These are phyloP conservation scores for Salix suchowensis DNA, from an alignment of 345 rosid species.

Conservation along the genomic window DNA sequence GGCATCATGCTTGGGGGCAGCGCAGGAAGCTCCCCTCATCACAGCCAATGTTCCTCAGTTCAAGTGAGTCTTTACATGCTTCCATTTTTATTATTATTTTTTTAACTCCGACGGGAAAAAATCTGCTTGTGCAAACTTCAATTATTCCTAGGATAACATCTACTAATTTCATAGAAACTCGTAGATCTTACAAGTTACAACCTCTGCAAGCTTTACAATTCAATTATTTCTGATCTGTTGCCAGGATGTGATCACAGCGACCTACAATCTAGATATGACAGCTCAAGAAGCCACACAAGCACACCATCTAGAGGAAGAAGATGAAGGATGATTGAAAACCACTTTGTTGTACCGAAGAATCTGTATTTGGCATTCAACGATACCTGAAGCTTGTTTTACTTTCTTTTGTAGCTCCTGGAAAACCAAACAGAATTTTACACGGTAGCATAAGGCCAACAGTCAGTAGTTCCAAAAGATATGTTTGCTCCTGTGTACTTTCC, in stretches of 20 bases:
- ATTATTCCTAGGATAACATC: background rate
- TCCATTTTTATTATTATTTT: background rate
- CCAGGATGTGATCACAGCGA: constrained; percentile 38
- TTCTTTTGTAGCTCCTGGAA: background rate
- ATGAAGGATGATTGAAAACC: background rate
- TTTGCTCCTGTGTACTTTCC: constrained; percentile 54
- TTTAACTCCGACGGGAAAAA: background rate
- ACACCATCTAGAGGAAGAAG: constrained; percentile 27
- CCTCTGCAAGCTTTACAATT: background rate
- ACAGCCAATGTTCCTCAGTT: constrained; percentile 24
- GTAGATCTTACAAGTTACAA: background rate
- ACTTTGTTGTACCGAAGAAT: background rate
- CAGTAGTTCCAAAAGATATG: constrained; percentile 89
- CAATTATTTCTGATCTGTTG: background rate
- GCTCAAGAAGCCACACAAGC: constrained; percentile 33
- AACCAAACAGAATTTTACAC: background rate
- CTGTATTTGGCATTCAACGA: background rate
- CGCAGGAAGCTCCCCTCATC: constrained; percentile 24
- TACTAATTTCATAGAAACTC: background rate
- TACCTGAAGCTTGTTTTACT: background rate
- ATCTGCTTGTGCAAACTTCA: background rate
- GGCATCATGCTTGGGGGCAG: constrained; percentile 10
- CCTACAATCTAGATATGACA: constrained; percentile 33
- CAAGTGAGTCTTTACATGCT: constrained; percentile 30
- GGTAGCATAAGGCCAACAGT: constrained; percentile 4